Evolutionary conservation across 805 yeast species (phyloP).

Genomic region (Cephaloascus fragrans): DNA sequence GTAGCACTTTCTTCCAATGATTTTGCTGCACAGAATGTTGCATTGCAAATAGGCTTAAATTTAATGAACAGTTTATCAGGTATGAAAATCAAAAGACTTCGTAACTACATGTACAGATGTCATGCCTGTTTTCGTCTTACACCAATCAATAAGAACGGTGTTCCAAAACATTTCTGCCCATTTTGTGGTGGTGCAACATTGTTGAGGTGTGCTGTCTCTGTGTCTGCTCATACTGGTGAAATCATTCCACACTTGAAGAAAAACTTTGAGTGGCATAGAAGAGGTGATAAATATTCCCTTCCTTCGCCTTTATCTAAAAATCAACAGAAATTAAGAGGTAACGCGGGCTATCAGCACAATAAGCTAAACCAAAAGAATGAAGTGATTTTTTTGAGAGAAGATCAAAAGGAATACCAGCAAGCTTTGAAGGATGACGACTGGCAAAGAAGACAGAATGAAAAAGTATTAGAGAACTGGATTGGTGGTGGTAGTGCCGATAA

Average conservation of each 20-base stretch:
- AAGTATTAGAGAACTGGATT: constrained; percentile 76
- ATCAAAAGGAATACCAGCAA: constrained; percentile 86
- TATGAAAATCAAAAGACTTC: constrained; percentile 69
- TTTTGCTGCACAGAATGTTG: constrained; percentile 94
- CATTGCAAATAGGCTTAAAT: constrained; percentile 82
- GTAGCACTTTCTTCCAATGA: constrained; percentile 92
- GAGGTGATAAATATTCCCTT: constrained; percentile 75
- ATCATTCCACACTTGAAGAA: constrained; percentile 81
- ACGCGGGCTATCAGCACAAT: constrained; percentile 70
- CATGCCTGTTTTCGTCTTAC: constrained; percentile 89
- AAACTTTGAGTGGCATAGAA: constrained; percentile 87
- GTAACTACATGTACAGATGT: constrained; percentile 92
- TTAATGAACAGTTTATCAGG: constrained; percentile 83
- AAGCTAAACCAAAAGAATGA: constrained; percentile 49
- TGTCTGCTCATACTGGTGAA: constrained; percentile 69
- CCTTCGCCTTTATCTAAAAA: constrained; percentile 84
- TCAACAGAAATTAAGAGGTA: constrained; percentile 62
- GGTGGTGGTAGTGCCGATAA: constrained; percentile 93
- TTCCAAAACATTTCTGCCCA: constrained; percentile 83
- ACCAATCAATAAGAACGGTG: constrained; percentile 69
- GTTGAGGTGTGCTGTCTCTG: constrained; percentile 82
- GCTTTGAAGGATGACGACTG: constrained; percentile 84
- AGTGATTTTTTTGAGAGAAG: constrained; percentile 67
- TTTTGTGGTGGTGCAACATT: constrained; percentile 92
- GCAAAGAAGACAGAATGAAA: constrained; percentile 80